Base-by-base conservation (phyloP, 2,329 filamentous ascomycete species). In the Talaromyces piceae region DNA sequence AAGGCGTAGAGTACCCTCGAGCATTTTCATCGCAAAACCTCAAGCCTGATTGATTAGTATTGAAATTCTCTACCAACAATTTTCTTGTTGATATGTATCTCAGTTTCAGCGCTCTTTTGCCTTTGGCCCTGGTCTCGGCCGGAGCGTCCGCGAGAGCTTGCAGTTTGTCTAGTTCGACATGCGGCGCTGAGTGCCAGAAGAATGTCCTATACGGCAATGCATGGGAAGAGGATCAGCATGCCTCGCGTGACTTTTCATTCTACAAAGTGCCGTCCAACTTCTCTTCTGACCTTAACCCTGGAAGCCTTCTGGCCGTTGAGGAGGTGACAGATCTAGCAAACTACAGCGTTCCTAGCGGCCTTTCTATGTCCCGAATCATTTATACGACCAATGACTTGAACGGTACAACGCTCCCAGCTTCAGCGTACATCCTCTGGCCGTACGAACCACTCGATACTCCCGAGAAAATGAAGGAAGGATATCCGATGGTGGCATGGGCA, bases 351-450 rank as follows among this genome's bases (percentile, higher is more conserved):
- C 47, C 47, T 13, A 50, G 47, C 8, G 41, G 47, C 6, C 39
- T 50, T 18, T 44, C 58, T 23, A 48, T 80, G 41, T 78, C 75
- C 1, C 71, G 76, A 12, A 69, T 80, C 54, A 55, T 77, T 2
- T 80, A 76, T 61, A 71, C 71, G 18, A 73, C 74, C 0, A 67
- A 63, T 18, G 70, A 67, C n/a, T 54, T 72, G 20, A 75, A 77
- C 51, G 72, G 73, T 3, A 71, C 69, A 1, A 52, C 66, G 0
- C 59, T 79, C 2, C 77, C 77, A 1, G 70, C 74, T 7, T 77
- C 75, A 1, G 77, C 69, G 2, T 77, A 69, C 58, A 62, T 79
- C 11, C 68, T 79, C 1, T 79, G 74, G 74, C 77, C 76, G 0
- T 79, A 64, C 47, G 51, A 60, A 2, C 60, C 69, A 25, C 41